Evolutionary conservation across 179 eudicot species (phyloP), one percentile per base, ranked within the genome.

Genomic region (Corrigiola litoralis): DNA sequence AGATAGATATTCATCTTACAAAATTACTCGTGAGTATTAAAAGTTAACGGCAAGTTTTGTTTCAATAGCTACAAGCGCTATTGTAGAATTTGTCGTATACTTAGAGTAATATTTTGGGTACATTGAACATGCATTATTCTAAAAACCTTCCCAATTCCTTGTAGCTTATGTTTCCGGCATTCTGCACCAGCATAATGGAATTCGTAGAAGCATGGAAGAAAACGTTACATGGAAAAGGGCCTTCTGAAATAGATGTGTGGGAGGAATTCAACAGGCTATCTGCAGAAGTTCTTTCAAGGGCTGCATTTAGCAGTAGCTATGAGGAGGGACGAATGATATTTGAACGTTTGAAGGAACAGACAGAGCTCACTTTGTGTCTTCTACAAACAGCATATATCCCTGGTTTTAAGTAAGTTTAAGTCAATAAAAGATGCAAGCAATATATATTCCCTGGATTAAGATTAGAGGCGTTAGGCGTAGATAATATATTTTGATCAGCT

Each of bases 291-390:
- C 69, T 83, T 50, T 80, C 84, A 4, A 37, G 77, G n/a, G 73
- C 81, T 0, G 81, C 81, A n/a, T 78, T 81, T 58, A 80, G 82
- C 5, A 72, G 82, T 58, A 72, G 55, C 58, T 72, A 72, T 27
- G 68, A 63, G 24, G 75, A 72, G 59, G 82, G 79, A 34, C 58
- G 18, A 18, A 70, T 18, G 41, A 78, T 78, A 24, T 79, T 72
- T 29, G 49, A 72, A 65, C 74, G 78, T 17, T 77, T 73, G 20
- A 63, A 31, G 58, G 79, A 82, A 56, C 81, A 70, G 58, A 40
- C 60, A 27, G 47, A 67, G n/a, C 66, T 79, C 9, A 54, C 61
- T 13, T 7, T 42, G 14, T 50, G 65, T 41, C 41, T 65, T 40
- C 6, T 45, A 1, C 44, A 48, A 21, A 67, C 61, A 3, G 68